These are phyloP conservation scores for Colletotrichum camelliae DNA, from an alignment of 2,329 filamentous ascomycete genomes.

Conservation along the genomic window DNA sequence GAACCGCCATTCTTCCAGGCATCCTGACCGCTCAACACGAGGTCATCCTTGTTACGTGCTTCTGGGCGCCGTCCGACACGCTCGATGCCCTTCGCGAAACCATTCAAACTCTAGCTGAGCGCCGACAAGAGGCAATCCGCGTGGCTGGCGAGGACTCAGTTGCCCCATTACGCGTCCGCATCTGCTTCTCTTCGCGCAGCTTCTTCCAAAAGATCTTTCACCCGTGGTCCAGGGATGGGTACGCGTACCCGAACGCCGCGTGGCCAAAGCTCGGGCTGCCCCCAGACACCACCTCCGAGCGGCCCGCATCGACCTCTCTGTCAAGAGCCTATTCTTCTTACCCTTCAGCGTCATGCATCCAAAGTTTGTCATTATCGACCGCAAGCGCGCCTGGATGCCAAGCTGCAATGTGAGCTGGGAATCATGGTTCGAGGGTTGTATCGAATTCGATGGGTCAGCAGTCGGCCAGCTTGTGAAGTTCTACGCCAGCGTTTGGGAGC, in stretches of 20 bases:
- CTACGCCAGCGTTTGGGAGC: conserved; percentile 71
- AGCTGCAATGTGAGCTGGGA: conserved; percentile 90
- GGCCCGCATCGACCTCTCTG: conserved; percentile 67
- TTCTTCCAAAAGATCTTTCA: conserved; percentile 78
- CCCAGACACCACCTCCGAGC: conserved; percentile 53
- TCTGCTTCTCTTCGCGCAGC: conserved; percentile 79
- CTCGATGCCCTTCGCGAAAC: conserved; percentile 61
- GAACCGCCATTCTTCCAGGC: conserved; percentile 62
- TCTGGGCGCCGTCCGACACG: conserved; percentile 75
- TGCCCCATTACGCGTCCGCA: conserved; percentile 61
- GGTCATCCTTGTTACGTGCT: conserved; percentile 80
- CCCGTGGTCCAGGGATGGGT: conserved; percentile 65
- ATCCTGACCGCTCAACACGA: conserved; percentile 66
- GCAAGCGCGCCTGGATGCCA: conserved; percentile 69
- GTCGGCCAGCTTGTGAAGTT: conserved; percentile 69
- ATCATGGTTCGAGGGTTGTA: conserved; percentile 81
- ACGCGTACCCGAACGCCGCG: conserved; percentile 61
- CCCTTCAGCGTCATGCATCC: conserved; percentile 89
- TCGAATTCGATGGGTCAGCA: conserved; percentile 68
- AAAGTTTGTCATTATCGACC: conserved; percentile 80
- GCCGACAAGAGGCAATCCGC: conserved; percentile 41
- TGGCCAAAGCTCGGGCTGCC: conserved; percentile 75
- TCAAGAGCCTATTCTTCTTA: conserved; percentile 80
- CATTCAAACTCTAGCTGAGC: conserved; percentile 62
- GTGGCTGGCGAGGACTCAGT: conserved; percentile 25